Percentiles rank a stretch among this genome's conserved stretches.
Evolutionary conservation across 83 land plant species (phyloP).

Genomic region (Isoetes engelmannii): DNA sequence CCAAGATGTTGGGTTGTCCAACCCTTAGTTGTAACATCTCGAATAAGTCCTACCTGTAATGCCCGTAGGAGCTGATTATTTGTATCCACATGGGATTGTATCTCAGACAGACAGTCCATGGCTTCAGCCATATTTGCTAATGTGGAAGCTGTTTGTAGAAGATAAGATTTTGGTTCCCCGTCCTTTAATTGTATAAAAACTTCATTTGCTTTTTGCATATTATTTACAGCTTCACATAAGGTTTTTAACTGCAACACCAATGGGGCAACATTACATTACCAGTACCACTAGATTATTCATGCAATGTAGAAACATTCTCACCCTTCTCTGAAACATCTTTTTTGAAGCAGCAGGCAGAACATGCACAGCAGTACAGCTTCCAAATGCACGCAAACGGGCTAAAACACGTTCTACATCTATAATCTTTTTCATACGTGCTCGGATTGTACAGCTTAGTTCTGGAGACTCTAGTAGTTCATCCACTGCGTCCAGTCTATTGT

Average conservation of each 20-base stretch:
- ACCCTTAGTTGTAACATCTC: too few relatives aligned
- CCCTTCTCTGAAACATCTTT: constrained; percentile 55
- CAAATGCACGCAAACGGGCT: constrained; percentile 53
- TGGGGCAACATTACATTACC: too few relatives aligned
- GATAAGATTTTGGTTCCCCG: background rate
- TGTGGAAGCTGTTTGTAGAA: background rate
- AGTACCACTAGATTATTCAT: too few relatives aligned
- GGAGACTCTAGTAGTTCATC: constrained; percentile 41
- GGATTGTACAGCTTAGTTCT: constrained; percentile 35
- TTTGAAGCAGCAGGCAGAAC: constrained; percentile 51
- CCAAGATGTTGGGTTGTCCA: too few relatives aligned
- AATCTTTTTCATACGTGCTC: constrained; percentile 49
- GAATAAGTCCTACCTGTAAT: too few relatives aligned
- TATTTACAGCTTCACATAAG: constrained; percentile 60
- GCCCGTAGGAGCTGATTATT: too few relatives aligned
- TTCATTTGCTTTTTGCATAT: constrained; percentile 49
- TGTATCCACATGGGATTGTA: too few relatives aligned
- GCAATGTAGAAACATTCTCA: constrained; percentile 15
- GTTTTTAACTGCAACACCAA: constrained; percentile 48
- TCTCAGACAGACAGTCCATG: constrained; percentile 1
- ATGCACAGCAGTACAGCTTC: constrained; percentile 40
- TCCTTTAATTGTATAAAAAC: constrained; percentile 33
- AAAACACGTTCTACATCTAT: constrained; percentile 82
- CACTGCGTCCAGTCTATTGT: constrained; percentile 63
- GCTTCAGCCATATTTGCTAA: background rate